Base-by-base conservation (phyloP, 306 rosid species). In the Boehmeria nivea region DNA sequence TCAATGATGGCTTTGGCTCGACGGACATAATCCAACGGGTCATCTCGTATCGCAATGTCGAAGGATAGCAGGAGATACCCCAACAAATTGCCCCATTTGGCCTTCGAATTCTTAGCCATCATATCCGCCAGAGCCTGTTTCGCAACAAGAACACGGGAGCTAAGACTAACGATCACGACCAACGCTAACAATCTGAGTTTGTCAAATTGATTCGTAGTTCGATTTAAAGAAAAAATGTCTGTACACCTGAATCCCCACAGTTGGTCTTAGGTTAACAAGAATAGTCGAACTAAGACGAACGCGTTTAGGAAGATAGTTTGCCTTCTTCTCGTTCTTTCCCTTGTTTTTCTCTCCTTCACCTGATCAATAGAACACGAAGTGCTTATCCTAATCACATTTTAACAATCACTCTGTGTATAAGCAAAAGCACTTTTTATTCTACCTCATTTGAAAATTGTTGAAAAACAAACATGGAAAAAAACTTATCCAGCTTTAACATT, bases 31-130 rank as follows among this genome's bases (percentile, higher is more conserved):
- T 74, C 68, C 66, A 83, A 62, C 26, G 84, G 95, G 43, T 81
- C 64, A 1, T 78, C 74, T 33, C 66, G 70, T 27, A 76, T 47
- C 26, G 65, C 72, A 42, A 78, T 69, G 42, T 38, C 21, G 50
- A 83, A 65, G 4, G 88, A 86, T 12, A 76, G 64, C 13, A 81
- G 42, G 12, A 74, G 8, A 38, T 69, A 74, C 18, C 88, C 95
- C 18, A 83, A 25, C 46, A 25, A 14, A 58, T 87, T 87, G 20
- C 86, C 95, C 88, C 88, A 87, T 64, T 47, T 74, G 13, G 54
- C 59, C 71, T 76, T 81, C 18, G 88, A 77, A 20, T 73, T 75
- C 69, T 81, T 72, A 3, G 69, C 78, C 84, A 83, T 76, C 88
- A 76, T 72, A 67, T 83, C 82, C 16, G 88, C 82, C 23, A 87